A percentile compares a stretch with the other conserved stretches of the same genome.
These are phyloP conservation scores for Candida montana DNA, from an alignment of 805 yeast species.

Conservation along the genomic window DNA sequence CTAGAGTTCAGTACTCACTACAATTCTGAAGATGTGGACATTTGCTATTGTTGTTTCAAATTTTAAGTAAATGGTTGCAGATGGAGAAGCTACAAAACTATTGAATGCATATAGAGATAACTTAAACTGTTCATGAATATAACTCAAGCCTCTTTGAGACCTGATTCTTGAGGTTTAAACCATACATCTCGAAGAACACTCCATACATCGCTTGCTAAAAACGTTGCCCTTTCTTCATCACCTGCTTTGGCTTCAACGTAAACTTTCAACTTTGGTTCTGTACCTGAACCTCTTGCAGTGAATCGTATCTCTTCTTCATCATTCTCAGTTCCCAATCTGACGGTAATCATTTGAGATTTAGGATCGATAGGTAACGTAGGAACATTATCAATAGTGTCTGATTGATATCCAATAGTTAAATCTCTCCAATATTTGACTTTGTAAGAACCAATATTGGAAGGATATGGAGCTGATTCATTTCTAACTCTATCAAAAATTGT, in stretches of 20 bases:
- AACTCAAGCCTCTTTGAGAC: constrained; percentile 19
- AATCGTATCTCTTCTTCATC: constrained; percentile 48
- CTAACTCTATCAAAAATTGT: constrained; percentile 54
- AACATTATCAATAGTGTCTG: constrained; percentile 47
- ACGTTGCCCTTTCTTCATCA: constrained; percentile 41
- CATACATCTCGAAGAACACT: constrained; percentile 47
- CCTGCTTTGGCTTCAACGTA: constrained; percentile 73
- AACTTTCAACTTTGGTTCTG: constrained; percentile 91
- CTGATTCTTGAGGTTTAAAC: constrained; percentile 59
- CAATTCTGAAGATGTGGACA: too few relatives aligned
- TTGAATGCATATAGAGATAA: too few relatives aligned
- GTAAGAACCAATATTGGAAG: constrained; percentile 51
- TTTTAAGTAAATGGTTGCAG: too few relatives aligned
- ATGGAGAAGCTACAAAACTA: too few relatives aligned
- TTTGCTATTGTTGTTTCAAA: too few relatives aligned
- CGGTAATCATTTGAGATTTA: constrained; percentile 83
- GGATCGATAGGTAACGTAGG: constrained; percentile 72
- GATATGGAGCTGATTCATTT: constrained; percentile 26
- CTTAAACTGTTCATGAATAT: too few relatives aligned
- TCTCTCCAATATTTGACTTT: constrained; percentile 70
- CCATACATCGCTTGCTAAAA: constrained; percentile 67
- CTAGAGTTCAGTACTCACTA: too few relatives aligned
- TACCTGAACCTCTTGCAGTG: constrained; percentile 92
- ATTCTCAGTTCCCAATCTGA: constrained; percentile 31
- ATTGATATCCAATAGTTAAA: constrained; percentile 76